phyloP scores from a whole-genome alignment of 2,329 filamentous ascomycete genomes.

The Rhytidhysteron rufulum region DNA sequence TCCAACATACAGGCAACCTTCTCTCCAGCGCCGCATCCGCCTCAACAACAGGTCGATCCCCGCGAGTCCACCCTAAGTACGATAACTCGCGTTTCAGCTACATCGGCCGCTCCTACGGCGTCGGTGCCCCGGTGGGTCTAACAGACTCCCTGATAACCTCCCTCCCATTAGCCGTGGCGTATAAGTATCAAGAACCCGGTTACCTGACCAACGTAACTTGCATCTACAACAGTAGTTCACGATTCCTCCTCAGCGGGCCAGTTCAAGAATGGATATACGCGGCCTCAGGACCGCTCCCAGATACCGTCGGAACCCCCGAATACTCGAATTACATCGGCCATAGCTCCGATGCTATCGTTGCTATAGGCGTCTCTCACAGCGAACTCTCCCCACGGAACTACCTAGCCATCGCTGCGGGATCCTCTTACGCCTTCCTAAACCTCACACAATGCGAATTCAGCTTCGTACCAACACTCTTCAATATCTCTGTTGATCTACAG shows the following conservation, averaged over 20 bases:
- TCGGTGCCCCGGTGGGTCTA: conserved; percentile 37
- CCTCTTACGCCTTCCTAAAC: conserved; percentile 26
- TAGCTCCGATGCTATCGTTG: conserved; percentile 24
- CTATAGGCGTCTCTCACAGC: conserved; percentile 26
- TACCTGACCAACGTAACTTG: conserved; percentile 31
- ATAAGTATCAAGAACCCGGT: conserved; percentile 32
- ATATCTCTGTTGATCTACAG: conserved; percentile 24
- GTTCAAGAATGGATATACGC: conserved; percentile 23
- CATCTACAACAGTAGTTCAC: conserved; percentile 33
- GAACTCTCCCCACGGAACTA: conserved; percentile 21
- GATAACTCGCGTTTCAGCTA: conserved; percentile 27
- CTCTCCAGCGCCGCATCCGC: conserved; percentile 21
- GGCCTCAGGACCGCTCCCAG: conserved; percentile 14
- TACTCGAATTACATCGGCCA: conserved; percentile 30
- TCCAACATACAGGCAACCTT: conserved; percentile 19
- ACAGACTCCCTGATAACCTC: conserved; percentile 15
- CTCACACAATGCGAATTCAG: conserved; percentile 28
- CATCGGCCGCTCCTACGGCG: conserved; percentile 39
- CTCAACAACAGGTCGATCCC: conserved; percentile 13
- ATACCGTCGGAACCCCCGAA: conserved; percentile 19
- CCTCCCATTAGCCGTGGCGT: conserved; percentile 18
- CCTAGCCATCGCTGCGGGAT: conserved; percentile 27
- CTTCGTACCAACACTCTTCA: conserved; percentile 24
- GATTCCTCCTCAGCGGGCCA: conserved; percentile 22
- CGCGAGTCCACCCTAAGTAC: conserved; percentile 19